A percentile compares a stretch with the other conserved stretches of the same genome.
phyloP scores from a whole-genome alignment of 768 basidiomycete genomes.

The Tylopilus balloui region DNA sequence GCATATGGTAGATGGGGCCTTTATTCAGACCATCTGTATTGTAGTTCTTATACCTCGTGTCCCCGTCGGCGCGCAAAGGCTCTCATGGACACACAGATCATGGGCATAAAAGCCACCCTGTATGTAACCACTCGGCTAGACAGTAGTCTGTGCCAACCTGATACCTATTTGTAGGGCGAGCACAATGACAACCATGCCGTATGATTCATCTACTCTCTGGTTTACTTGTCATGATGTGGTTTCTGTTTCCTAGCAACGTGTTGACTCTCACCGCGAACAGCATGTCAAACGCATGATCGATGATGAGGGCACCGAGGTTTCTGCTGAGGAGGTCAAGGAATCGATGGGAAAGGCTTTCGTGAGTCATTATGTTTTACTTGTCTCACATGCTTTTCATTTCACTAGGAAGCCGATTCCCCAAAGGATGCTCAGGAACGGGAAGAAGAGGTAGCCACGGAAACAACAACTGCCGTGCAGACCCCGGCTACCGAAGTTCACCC shows the following conservation, averaged over 20 bases:
- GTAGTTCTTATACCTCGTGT: slow-evolving; percentile 31
- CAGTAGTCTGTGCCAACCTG: slow-evolving; percentile 5
- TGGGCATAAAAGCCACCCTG: slow-evolving; percentile 18
- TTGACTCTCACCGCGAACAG: slow-evolving; percentile 6
- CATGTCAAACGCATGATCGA: slow-evolving; percentile 19
- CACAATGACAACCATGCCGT: slow-evolving; percentile 11
- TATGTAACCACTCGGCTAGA: slow-evolving; percentile 13
- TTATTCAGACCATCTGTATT: neutral
- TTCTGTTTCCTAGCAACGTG: slow-evolving; percentile 17
- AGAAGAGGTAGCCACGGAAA: slow-evolving; percentile 12
- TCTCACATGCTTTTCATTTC: slow-evolving; percentile 3
- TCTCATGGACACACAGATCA: slow-evolving; percentile 22
- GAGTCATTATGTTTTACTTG: slow-evolving; percentile 5
- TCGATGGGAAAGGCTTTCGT: slow-evolving; percentile 27
- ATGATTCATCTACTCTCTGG: neutral
- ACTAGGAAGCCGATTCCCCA: slow-evolving; percentile 30
- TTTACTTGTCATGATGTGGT: neutral
- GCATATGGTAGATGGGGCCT: neutral
- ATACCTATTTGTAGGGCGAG: slow-evolving; percentile 15
- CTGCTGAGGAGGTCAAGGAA: slow-evolving; percentile 29
- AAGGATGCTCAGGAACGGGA: slow-evolving; percentile 29
- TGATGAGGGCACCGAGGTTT: slow-evolving; percentile 29
- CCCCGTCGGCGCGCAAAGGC: slow-evolving; percentile 26
- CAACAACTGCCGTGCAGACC: neutral
- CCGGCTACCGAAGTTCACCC: neutral